Percentiles rank a stretch among this genome's conserved stretches.
phyloP scores from a whole-genome alignment of 345 rosid genomes.

The Fremontodendron californicum region DNA sequence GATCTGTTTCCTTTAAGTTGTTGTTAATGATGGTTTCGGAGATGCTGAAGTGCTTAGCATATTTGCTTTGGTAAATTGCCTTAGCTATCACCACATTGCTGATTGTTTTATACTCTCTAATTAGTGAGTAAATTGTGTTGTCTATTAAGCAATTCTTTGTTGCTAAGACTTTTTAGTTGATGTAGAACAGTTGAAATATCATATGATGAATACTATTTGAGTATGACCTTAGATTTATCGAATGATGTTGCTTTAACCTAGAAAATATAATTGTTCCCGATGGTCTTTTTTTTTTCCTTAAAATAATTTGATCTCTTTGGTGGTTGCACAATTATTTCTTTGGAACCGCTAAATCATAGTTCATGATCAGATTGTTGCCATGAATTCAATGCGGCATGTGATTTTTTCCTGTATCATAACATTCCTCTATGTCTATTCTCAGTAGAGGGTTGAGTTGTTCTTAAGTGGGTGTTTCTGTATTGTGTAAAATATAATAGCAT shows the following conservation, averaged over 20 bases:
- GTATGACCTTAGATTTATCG: background rate
- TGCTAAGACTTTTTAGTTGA: background rate
- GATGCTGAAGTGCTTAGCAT: slow-evolving; percentile 3
- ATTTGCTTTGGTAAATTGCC: background rate
- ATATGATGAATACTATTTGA: background rate
- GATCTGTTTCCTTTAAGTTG: background rate
- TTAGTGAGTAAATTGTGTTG: background rate
- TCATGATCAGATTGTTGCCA: background rate
- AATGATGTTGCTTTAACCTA: background rate
- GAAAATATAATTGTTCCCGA: background rate
- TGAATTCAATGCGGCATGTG: background rate
- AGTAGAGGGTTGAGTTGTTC: background rate
- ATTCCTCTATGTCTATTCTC: background rate
- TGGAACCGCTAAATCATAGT: background rate
- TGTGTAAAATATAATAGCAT: background rate
- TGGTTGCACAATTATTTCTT: background rate
- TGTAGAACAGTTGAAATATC: background rate
- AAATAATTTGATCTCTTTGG: background rate
- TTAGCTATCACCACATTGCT: background rate
- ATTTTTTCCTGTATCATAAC: background rate
- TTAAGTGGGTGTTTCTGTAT: background rate
- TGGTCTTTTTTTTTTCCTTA: background rate
- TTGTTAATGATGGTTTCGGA: background rate
- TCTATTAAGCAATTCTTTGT: background rate
- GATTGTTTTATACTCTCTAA: background rate